Base-by-base conservation (phyloP, 2,329 filamentous ascomycete genomes). In the Beauveria varroae region DNA sequence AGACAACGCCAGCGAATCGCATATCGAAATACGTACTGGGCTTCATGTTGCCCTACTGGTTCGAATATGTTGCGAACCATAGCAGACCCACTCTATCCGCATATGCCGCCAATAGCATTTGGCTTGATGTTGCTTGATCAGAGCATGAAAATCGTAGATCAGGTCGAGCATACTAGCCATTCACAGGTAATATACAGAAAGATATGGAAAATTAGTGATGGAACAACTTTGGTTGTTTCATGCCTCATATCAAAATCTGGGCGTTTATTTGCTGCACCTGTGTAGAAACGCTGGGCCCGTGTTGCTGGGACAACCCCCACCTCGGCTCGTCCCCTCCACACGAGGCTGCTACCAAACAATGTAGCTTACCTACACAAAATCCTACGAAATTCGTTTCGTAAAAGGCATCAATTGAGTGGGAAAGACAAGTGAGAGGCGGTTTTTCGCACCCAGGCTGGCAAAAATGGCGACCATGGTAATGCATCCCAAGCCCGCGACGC, bases 391-490 rank as follows among this genome's bases (percentile, higher is more conserved):
- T n/a, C 18, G 49, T 41, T 41, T 20, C 3, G 9, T 22, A 47
- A 37, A 37, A 28, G 34, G 10, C 18, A 40, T 40, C 40, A 54
- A 37, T 12, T 47, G 16, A 10, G 9, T 47, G 26, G 20, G 4
- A 47, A 16, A 8, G 30, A 6, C 14, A 20, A 8, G 3, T 2
- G 34, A 61, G 58, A 14, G 51, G n/a, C 3, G 9, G 12, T 1
- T 20, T 18, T 55, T 44, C 22, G 18, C 30, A 54, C 3, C 24
- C 0, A 58, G 44, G 18, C 43, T 50, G 58, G 51, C 58, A 61
- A 55, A 20, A 18, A 61, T 61, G 58, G 58, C 58, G 58, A 61
- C 58, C n/a, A 61, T 61, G 51, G 22, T 61, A 7, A 41, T 61
- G 58, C 58, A 55, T 44, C 51, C 51, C 3, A 49, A 30, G 34